phyloP scores from a whole-genome alignment of 805 yeast genomes.

The Saccharomycopsis olivae region DNA sequence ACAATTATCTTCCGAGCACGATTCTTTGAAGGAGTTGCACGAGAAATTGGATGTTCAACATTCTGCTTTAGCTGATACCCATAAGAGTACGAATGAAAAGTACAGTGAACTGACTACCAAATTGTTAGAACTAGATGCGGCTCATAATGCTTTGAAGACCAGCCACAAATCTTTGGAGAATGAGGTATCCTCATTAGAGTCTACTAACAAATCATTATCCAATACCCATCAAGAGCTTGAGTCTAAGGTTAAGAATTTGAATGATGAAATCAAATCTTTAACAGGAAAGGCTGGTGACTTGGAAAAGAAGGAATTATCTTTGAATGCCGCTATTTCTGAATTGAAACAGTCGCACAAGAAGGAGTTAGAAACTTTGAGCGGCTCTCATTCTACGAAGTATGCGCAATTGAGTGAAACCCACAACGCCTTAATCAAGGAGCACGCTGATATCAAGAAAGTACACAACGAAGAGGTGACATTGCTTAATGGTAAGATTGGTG shows the following conservation, averaged over 20 bases:
- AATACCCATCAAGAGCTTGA: neutral
- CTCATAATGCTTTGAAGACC: conserved; percentile 6
- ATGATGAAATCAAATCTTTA: neutral
- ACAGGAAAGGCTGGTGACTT: neutral
- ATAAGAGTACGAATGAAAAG: conserved; percentile 7
- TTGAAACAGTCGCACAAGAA: neutral
- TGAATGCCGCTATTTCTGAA: neutral
- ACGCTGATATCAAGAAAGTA: too few relatives aligned
- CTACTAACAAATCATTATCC: conserved; percentile 1
- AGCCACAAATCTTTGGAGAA: conserved; percentile 2
- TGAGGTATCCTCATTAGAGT: neutral
- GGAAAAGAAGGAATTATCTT: neutral
- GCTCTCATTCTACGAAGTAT: too few relatives aligned
- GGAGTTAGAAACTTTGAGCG: too few relatives aligned
- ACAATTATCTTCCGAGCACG: too few relatives aligned
- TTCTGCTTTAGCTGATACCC: conserved; percentile 1
- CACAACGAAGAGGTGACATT: too few relatives aligned
- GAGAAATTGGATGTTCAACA: neutral
- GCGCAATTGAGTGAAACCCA: too few relatives aligned
- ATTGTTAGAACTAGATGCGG: conserved; percentile 8
- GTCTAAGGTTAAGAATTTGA: conserved; percentile 15
- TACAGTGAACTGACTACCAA: conserved; percentile 8
- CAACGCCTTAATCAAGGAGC: too few relatives aligned
- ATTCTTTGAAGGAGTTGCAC: conserved; percentile 1
- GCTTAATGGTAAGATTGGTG: too few relatives aligned